Percentiles rank a stretch among this genome's conserved stretches.
Evolutionary conservation across 2,329 filamentous ascomycete genomes (phyloP).

Genomic region (Trichoderma pleuroti): DNA sequence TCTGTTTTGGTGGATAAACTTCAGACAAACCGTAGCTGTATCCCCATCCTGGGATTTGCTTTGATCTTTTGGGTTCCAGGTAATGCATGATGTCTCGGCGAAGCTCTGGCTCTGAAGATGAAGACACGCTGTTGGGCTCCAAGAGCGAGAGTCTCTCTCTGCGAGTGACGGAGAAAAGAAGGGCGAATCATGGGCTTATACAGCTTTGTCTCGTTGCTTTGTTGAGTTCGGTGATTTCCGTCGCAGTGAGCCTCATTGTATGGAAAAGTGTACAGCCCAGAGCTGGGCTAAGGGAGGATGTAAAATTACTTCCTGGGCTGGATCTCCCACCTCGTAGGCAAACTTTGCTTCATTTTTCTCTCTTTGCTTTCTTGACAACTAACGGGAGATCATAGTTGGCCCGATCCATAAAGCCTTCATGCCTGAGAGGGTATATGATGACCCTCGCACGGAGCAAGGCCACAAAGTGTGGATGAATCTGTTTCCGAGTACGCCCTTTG

Average conservation of each 20-base stretch:
- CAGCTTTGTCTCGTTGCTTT: background rate
- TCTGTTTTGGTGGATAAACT: background rate
- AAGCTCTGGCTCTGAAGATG: slow-evolving; percentile 10
- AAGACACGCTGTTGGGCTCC: slow-evolving; percentile 1
- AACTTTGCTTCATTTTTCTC: background rate
- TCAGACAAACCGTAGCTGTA: background rate
- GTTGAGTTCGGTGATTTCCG: background rate
- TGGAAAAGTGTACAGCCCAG: background rate
- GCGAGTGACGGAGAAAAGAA: background rate
- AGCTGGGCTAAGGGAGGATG: background rate
- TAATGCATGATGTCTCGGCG: slow-evolving; percentile 9
- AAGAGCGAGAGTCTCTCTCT: slow-evolving; percentile 3
- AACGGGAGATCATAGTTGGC: background rate
- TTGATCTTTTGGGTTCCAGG: background rate
- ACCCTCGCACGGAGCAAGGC: slow-evolving; percentile 4
- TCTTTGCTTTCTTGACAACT: background rate
- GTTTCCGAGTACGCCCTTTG: background rate
- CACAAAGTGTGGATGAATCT: slow-evolving; percentile 5
- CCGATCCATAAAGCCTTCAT: slow-evolving; percentile 11
- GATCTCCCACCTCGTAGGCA: slow-evolving; percentile 8
- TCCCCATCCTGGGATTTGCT: background rate
- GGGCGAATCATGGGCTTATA: background rate
- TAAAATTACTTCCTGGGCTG: background rate
- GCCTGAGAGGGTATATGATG: slow-evolving; percentile 12
- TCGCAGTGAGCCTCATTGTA: slow-evolving; percentile 2